Percentiles rank a stretch among this genome's conserved stretches.
phyloP scores from a whole-genome alignment of 352 stramenopile species.

The Blastocystis sp. region DNA sequence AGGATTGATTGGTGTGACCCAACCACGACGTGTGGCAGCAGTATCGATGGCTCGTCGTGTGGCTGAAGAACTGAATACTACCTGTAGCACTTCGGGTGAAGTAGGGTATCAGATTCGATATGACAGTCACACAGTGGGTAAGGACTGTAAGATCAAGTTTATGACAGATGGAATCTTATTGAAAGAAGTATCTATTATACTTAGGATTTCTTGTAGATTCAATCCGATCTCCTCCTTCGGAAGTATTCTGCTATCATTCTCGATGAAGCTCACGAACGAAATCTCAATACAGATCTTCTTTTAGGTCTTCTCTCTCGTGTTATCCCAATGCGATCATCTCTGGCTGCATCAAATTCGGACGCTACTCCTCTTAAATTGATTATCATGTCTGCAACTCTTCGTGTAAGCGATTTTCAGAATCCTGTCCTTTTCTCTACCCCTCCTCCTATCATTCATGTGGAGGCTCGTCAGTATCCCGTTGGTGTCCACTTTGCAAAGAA shows the following conservation, averaged over 20 bases:
- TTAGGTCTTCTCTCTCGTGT: constrained; percentile 89
- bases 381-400: constrained; percentile 97
- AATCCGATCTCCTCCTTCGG: constrained; percentile 71
- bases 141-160: constrained; percentile 91
- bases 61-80: constrained; percentile 89
- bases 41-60: constrained; percentile 95
- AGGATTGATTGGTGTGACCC: constrained; percentile 87
- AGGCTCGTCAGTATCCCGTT: constrained; percentile 90
- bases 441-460: constrained; percentile 87
- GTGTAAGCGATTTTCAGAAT: constrained; percentile 95
- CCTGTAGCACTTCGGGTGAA: constrained; percentile 73
- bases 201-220: constrained; percentile 55
- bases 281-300: constrained; percentile 89
- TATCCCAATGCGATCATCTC: constrained; percentile 84
- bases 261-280: constrained; percentile 94
- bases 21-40: constrained; percentile 94
- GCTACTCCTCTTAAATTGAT: constrained; percentile 77
- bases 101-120: constrained; percentile 98
- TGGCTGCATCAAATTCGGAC: constrained; percentile 74
- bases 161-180: constrained; percentile 99
- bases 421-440: constrained; percentile 83
- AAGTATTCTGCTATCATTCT: constrained; percentile 76
- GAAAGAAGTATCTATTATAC: constrained; percentile 81
- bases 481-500: constrained; percentile 95
- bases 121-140: constrained; percentile 85